A percentile compares a stretch with the other conserved stretches of the same genome.
phyloP scores from a whole-genome alignment of 2,329 filamentous ascomycete genomes.

The Claviceps sp. region DNA sequence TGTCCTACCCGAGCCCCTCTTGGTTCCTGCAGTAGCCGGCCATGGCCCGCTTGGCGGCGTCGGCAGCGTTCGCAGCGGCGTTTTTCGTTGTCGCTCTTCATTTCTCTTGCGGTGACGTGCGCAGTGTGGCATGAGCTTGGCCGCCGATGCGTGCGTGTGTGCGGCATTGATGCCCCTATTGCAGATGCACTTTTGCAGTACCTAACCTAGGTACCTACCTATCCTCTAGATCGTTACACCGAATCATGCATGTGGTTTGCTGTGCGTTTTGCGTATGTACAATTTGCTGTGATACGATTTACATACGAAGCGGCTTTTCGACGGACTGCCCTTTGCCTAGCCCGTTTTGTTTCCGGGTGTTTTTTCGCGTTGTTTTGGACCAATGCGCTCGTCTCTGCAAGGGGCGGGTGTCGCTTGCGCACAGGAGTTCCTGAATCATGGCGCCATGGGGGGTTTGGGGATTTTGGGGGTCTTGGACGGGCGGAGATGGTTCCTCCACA shows the following conservation, averaged over 20 bases:
- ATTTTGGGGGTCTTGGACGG: not conserved
- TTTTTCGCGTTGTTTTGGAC: no score
- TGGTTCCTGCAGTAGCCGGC: not conserved
- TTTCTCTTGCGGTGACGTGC: not conserved
- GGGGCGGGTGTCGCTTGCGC: not conserved
- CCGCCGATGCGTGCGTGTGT: no score
- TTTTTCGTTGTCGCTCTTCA: slow-evolving; percentile 5
- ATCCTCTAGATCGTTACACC: no score
- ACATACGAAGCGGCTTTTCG: not conserved
- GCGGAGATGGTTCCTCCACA: not conserved
- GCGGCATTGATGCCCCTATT: no score
- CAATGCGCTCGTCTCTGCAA: not conserved
- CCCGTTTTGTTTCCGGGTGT: not conserved
- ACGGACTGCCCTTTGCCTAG: not conserved
- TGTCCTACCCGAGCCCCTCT: not conserved
- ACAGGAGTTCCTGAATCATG: not conserved
- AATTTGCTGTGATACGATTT: no score
- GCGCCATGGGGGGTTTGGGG: not conserved
- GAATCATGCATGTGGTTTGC: no score
- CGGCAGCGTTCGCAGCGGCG: not conserved
- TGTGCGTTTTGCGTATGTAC: no score
- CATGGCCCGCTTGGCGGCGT: not conserved
- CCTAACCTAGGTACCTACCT: no score
- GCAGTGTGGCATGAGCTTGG: not conserved
- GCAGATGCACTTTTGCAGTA: no score